Conservation (phyloP, 208 protist genomes). For the Trypanosoma vivax region DNA sequence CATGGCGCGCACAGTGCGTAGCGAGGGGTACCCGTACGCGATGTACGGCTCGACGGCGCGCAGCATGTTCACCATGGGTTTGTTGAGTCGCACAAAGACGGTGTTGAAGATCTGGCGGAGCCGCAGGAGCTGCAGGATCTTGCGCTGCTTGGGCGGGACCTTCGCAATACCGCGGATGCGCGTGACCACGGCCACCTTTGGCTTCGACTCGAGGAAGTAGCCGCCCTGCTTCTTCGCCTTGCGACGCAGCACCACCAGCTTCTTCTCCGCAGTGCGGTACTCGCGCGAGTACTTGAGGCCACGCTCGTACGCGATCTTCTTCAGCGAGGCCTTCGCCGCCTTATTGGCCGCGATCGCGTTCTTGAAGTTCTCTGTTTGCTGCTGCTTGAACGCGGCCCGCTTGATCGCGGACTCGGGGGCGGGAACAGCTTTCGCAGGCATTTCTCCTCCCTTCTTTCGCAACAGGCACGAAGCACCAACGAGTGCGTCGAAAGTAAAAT, state of each 20-base stretch:
- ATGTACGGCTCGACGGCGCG: conserved; percentile 98
- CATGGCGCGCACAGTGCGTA: conserved; percentile 96
- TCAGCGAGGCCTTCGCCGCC: conserved; percentile 55
- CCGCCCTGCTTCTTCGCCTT: conserved; percentile 88
- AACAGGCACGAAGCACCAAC: not conserved
- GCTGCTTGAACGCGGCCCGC: conserved; percentile 87
- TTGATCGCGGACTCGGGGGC: conserved; percentile 85
- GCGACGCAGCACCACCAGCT: conserved; percentile 78
- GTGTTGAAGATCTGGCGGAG: conserved; percentile 99
- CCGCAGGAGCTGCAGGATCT: conserved; percentile 99
- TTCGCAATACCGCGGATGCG: conserved; percentile 99
- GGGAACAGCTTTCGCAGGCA: conserved; percentile 70
- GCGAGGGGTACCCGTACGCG: conserved; percentile 98
- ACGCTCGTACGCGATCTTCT: conserved; percentile 66
- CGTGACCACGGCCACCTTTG: conserved; percentile 99
- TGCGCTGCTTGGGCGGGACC: conserved; percentile 95
- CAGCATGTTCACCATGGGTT: conserved; percentile 99
- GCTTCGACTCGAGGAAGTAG: conserved; percentile 97
- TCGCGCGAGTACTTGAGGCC: conserved; percentile 93
- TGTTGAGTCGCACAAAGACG: conserved; percentile 99
- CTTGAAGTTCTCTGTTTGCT: conserved; percentile 88
- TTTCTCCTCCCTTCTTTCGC: conserved; percentile 9
- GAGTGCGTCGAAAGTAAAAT: too few species aligned
- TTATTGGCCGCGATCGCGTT: conserved; percentile 70
- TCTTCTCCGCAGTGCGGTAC: conserved; percentile 91